These are phyloP conservation scores for Gnomoniopsis sp. DNA, from an alignment of 2,329 filamentous ascomycete genomes.

Conservation along the genomic window DNA sequence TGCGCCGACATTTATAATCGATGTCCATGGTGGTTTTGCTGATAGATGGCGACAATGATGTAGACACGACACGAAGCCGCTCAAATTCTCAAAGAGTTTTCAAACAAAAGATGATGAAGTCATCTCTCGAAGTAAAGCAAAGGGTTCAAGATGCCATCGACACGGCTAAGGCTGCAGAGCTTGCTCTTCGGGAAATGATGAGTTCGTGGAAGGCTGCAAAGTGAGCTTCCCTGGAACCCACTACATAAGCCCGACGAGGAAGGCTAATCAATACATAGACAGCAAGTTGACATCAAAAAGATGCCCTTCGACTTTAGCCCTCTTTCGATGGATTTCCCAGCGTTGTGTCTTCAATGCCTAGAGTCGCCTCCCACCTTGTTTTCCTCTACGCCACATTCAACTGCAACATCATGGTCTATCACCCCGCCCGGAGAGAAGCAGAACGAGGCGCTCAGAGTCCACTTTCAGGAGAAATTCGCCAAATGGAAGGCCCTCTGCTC, in stretches of 20 bases:
- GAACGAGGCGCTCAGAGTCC: conserved; percentile 65
- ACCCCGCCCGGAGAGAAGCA: conserved; percentile 71
- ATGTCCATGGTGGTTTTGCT: conserved; percentile 73
- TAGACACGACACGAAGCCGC: conserved; percentile 34
- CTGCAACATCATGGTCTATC: conserved; percentile 77
- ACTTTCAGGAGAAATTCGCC: conserved; percentile 65
- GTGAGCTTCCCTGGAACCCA: conserved; percentile 52
- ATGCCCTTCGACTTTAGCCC: conserved; percentile 78
- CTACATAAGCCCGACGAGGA: background rate
- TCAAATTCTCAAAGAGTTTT: conserved; percentile 36
- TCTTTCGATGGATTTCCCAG: conserved; percentile 79
- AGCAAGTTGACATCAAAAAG: conserved; percentile 52
- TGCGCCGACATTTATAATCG: conserved; percentile 71
- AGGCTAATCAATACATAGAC: conserved; percentile 32
- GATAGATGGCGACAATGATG: conserved; percentile 31
- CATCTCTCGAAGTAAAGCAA: conserved; percentile 61
- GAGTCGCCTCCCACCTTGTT: conserved; percentile 79
- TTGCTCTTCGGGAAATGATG: conserved; percentile 80
- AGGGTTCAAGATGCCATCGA: conserved; percentile 69
- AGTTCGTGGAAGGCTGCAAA: conserved; percentile 79
- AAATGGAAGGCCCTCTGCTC: conserved; percentile 58
- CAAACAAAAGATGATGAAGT: conserved; percentile 53
- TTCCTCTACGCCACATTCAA: conserved; percentile 74
- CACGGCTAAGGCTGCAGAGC: conserved; percentile 76
- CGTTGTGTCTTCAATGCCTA: conserved; percentile 77